These are phyloP conservation scores for Coprinopsis sp. DNA, from an alignment of 768 basidiomycete species.

Conservation along the genomic window DNA sequence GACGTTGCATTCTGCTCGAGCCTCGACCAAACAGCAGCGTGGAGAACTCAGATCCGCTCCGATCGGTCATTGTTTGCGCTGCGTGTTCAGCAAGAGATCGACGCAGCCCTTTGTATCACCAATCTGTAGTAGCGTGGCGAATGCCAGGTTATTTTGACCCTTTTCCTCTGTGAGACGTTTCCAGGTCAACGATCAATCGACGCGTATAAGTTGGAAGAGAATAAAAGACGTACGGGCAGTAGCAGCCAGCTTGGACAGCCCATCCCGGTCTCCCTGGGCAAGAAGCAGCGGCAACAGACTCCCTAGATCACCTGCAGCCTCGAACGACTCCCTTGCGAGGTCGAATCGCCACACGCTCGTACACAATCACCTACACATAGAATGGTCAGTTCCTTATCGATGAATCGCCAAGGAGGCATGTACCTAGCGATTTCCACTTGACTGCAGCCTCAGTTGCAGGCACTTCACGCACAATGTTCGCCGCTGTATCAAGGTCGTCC, in stretches of 20 bases:
- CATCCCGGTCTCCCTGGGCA: slow-evolving; percentile 72
- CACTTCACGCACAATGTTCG: slow-evolving; percentile 66
- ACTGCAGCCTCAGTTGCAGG: slow-evolving; percentile 38
- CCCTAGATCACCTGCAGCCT: slow-evolving; percentile 82
- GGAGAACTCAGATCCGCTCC: too few species aligned
- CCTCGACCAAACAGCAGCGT: too few species aligned
- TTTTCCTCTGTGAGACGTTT: slow-evolving; percentile 46
- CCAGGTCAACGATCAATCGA: too few species aligned
- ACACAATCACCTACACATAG: slow-evolving; percentile 92
- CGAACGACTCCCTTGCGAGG: slow-evolving; percentile 85
- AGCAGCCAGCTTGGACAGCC: slow-evolving; percentile 57
- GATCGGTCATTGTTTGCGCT: too few species aligned
- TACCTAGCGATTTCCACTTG: slow-evolving; percentile 8
- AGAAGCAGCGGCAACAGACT: slow-evolving; percentile 82
- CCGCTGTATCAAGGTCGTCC: slow-evolving; percentile 87
- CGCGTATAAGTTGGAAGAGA: neutral
- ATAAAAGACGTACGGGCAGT: slow-evolving; percentile 54
- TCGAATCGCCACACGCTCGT: slow-evolving; percentile 90
- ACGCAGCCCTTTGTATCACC: slow-evolving; percentile 77
- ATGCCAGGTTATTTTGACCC: slow-evolving; percentile 91
- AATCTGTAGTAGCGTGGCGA: slow-evolving; percentile 79
- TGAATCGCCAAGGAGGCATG: slow-evolving; percentile 9
- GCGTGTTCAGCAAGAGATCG: slow-evolving; percentile 79
- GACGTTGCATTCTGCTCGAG: too few species aligned
- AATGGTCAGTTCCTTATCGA: slow-evolving; percentile 83